Evolutionary conservation across 352 stramenopile genomes (phyloP).

Genomic region (Peronospora belbahrii): DNA sequence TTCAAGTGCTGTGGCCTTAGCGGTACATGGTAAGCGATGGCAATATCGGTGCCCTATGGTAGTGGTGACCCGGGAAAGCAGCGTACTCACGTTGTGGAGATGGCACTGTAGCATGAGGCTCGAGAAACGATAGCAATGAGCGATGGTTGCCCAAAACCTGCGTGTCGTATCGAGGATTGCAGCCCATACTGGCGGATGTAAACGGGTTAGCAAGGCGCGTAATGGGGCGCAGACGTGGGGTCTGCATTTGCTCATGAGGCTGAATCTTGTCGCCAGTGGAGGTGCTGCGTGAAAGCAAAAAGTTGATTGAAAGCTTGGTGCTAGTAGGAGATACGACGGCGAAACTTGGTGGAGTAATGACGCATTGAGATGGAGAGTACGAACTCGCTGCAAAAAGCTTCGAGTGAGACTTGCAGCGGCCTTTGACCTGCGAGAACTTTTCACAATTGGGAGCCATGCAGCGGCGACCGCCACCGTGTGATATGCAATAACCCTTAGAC

Average conservation of each 20-base stretch:
- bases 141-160: slow-evolving; percentile 23
- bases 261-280: slow-evolving; percentile 21
- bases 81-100: slow-evolving; percentile 17
- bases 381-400: slow-evolving; percentile 41
- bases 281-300: slow-evolving; percentile 33
- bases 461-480: slow-evolving; percentile 64
- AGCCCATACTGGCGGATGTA: slow-evolving; percentile 11
- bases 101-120: slow-evolving; percentile 10
- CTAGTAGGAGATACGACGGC: slow-evolving; percentile 24
- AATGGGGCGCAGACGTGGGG: slow-evolving; percentile 10
- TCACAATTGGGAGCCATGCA: slow-evolving; percentile 69
- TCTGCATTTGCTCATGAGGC: slow-evolving; percentile 6
- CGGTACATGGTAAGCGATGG: slow-evolving; percentile 30
- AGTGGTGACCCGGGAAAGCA: slow-evolving; percentile 8
- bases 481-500: slow-evolving; percentile 78
- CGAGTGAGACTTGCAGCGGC: slow-evolving; percentile 79
- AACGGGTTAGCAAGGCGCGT: slow-evolving; percentile 19
- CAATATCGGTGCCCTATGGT: slow-evolving; percentile 18
- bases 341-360: slow-evolving; percentile 26
- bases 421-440: slow-evolving; percentile 86
- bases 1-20: slow-evolving; percentile 7
- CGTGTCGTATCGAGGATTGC: slow-evolving; percentile 8
- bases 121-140: slow-evolving; percentile 35
- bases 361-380: slow-evolving; percentile 9
- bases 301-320: slow-evolving; percentile 51